phyloP scores from a whole-genome alignment of 768 basidiomycete species.

The Trametes sanguinea region DNA sequence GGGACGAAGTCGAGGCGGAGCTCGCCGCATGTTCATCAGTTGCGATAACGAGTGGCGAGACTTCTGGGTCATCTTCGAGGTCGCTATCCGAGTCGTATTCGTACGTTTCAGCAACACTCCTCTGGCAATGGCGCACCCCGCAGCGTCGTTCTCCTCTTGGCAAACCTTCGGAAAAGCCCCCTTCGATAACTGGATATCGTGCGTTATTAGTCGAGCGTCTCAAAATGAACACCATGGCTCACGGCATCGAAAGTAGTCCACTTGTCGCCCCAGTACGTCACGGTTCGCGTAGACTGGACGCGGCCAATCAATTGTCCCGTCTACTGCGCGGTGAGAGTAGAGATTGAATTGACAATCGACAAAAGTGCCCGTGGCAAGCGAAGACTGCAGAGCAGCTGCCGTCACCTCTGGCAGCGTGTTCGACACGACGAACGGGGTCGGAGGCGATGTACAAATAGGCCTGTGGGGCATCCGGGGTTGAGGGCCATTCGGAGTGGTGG shows the following conservation, averaged over 20 bases:
- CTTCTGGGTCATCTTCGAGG: background rate
- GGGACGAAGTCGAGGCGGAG: too few species aligned
- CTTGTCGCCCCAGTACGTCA: background rate
- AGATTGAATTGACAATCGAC: constrained; percentile 1
- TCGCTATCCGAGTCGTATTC: constrained; percentile 11
- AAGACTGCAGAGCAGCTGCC: background rate
- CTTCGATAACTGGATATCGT: background rate
- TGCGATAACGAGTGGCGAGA: background rate
- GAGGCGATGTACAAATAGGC: too few species aligned
- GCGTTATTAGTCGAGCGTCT: too few species aligned
- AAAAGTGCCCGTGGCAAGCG: constrained; percentile 5
- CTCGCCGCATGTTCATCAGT: too few species aligned
- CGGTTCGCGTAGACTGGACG: background rate
- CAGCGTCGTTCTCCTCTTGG: background rate
- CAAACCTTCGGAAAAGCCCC: background rate
- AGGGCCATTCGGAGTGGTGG: too few species aligned
- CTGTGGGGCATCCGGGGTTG: too few species aligned
- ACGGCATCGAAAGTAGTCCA: constrained; percentile 2
- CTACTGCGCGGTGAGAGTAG: background rate
- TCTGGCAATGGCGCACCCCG: too few species aligned
- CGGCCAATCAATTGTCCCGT: background rate
- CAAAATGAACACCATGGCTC: background rate
- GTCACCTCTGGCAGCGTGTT: background rate
- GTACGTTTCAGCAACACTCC: background rate
- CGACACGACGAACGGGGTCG: background rate